Base-by-base conservation (phyloP, 345 rosid species). In the Arabidopsis suecica region DNA sequence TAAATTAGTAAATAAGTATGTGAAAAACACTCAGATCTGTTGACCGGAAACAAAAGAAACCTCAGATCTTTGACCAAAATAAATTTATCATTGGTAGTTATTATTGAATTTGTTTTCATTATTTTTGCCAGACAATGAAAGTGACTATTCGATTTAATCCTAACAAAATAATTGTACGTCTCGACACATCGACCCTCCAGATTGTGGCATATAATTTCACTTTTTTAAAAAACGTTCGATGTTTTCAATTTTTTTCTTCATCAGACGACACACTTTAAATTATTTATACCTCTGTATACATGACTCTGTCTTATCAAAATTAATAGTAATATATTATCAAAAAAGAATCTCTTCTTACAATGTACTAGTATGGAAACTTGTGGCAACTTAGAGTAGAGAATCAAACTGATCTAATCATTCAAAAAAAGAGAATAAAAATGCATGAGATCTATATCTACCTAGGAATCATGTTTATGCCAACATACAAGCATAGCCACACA, bases 401-500 rank as follows among this genome's bases (percentile, higher is more conserved):
- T 69, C 71, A 74, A 68, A 74, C 66, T 79, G 68, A 73, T 68
- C 68, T 78, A 78, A 64, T 42, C 44, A 70, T 55, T 47, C 18
- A 48, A 38, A 48, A 49, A 36, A 48, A 64, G 16, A 45, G 51
- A 74, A 57, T 58, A 63, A 38, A 59, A 16, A 55, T 51, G 67
- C 68, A 75, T 54, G 48, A 80, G 65, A 68, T 74, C 75, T 68
- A 42, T 7, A 42, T 7, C 61, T 37, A 67, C 38, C 83, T 82
- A 88, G 50, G 91, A 82, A 84, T 94, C 91, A 79, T 94, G 97
- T 62, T 90, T 94, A 79, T 89, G 95, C 98, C 98, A 94, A 48
- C 97, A 91, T 74, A 90, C 97, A 68, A 94, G 98, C 98, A 94
- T 94, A 49, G 98, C 96, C 66, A 94, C 96, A 80, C 98, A 94